Evolutionary conservation across 1,284 basidiomycete genomes (phyloP), one percentile per base, ranked within the genome.

Genomic region (Hypsizygus ulmarius): DNA sequence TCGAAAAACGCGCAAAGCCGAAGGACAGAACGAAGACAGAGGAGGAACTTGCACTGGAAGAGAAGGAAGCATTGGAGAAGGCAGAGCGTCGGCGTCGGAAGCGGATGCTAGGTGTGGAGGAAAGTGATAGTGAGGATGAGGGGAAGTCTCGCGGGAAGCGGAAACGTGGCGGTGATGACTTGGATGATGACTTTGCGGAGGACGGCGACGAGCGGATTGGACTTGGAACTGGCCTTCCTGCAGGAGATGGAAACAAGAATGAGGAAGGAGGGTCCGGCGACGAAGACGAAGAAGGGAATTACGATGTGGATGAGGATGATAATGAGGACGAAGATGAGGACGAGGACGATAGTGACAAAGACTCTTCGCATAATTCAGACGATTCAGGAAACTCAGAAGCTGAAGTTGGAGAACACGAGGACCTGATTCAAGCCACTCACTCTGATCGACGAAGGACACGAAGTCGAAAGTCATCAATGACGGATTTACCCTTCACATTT

Each of bases 21-120:
- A 97, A 94, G 63, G 92, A 99, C 64, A 76, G 97, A 47, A 93
- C 93, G 34, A 98, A 97, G 73, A 97, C 95, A 0, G 96, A 97
- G 60, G 94, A 96, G 58, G 97, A 99, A 65, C 61, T 93, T 10
- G 95, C 93, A 1, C 59, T 88, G 47, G 94, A 97, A 56, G 91
- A 92, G 63, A 95, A 92, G 58, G 88, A 93, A 59, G 76, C 81
- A 2, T 71, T 99, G 41, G 88, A 95, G 69, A 87, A 84, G 62
- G 90, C 91, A 0, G 97, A 99, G 69, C 78, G 79, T 53, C 81
- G 77, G 57, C 78, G 97, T 12, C 66, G 87, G 45, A 77, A 84
- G 56, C 82, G 97, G 14, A 98, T 98, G 95, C 70, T 89, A 37
- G 96, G 95, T 5, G 75, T 92, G 54, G 82, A 83, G 29, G 79